Evolutionary conservation across 441 rosid genomes (phyloP).

Genomic region (Erodium moschatum): DNA sequence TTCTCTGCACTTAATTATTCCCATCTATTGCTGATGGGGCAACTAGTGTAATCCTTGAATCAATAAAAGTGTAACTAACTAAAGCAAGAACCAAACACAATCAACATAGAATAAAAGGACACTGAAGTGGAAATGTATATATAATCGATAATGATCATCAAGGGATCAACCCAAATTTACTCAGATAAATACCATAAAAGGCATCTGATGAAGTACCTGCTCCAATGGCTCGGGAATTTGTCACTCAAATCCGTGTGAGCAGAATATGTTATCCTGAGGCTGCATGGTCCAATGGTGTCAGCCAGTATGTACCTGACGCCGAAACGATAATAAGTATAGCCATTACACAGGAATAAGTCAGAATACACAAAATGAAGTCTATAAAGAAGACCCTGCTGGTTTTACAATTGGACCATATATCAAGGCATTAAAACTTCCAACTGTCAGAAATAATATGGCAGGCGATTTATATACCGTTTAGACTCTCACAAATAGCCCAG

Average conservation of each 20-base stretch:
- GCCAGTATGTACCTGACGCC: constrained; percentile 72
- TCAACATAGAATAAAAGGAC: not conserved
- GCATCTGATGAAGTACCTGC: constrained; percentile 25
- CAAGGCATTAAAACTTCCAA: too few relatives aligned
- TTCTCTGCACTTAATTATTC: constrained; percentile 48
- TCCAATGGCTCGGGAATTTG: constrained; percentile 91
- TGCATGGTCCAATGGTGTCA: constrained; percentile 58
- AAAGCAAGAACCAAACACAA: not conserved
- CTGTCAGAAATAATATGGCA: too few relatives aligned
- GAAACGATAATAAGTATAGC: constrained; percentile 21
- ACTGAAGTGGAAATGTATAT: not conserved
- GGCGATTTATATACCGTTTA: not conserved
- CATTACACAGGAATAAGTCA: not conserved
- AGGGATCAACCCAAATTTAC: not conserved
- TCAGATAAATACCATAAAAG: not conserved
- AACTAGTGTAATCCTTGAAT: constrained; percentile 91
- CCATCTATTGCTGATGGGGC: constrained; percentile 97
- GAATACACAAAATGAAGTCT: not conserved
- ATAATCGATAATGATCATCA: not conserved
- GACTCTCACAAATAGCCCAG: constrained; percentile 1
- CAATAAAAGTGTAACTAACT: constrained; percentile 10
- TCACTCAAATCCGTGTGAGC: constrained; percentile 97
- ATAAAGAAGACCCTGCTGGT: not conserved
- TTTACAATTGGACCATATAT: not conserved
- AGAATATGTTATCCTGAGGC: constrained; percentile 90